Base-by-base conservation (phyloP, 495 filamentous ascomycete genomes). In the Penicillium subrubescens region DNA sequence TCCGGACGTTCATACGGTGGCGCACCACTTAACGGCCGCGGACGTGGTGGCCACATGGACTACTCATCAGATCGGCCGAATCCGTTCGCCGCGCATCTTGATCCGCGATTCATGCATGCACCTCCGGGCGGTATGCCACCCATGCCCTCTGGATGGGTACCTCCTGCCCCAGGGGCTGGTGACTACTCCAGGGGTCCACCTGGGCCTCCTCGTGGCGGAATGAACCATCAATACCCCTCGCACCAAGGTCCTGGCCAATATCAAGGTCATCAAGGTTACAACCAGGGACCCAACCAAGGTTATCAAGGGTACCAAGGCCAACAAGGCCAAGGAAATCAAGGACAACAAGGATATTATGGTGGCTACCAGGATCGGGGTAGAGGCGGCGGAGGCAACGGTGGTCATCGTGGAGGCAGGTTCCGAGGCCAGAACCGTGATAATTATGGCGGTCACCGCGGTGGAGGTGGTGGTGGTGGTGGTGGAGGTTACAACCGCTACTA, bases 1-100 rank as follows among this genome's bases (percentile, higher is more conserved):
- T 79, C 83, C 2, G 92, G 92, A 5, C 83, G 87, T 10, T 82
- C 77, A 17, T 86, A 83, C 71, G 89, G 90, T 12, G 89, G 89
- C 31, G 88, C 83, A 2, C 89, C 86, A 15, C 73, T 89, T 62
- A 79, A 82, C 50, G 77, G 77, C 59, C 69, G 77, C 60, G 81
- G 83, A 35, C 76, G 86, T 61, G 85, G 85, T 23, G 79, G 84
- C 29, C 76, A 80, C n/a, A 81, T 84, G 54, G 81, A 83, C 58
- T 84, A 85, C 70, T 62, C 61, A 8, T 66, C 65, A 23, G 74
- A 77, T 34, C 79, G 84, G 61, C 77, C 80, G 12, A 86, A 87
- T 62, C 84, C 84, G 8, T 84, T 86, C 59, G 83, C 83, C 34
- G 81, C 81, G 21, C 82, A 85, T 66, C 72, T 85, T 39, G 82